phyloP scores from a whole-genome alignment of 2,329 filamentous ascomycete genomes.

The Fusarium robinianum region DNA sequence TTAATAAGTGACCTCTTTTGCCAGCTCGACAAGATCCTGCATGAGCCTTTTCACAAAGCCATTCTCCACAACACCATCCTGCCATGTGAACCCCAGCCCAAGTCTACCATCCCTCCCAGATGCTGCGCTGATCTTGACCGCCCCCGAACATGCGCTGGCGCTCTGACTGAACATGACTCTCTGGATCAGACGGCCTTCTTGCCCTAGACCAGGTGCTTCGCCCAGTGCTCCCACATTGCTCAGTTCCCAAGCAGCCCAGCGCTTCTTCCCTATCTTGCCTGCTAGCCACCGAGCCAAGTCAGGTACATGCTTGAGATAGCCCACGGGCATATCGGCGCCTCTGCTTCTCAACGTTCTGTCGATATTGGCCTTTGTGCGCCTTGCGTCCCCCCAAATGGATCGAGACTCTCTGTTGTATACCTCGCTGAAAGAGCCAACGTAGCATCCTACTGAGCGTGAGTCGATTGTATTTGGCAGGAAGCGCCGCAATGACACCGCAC shows the following conservation, averaged over 20 bases:
- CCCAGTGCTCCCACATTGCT: conserved; percentile 1
- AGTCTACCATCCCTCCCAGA: conserved; percentile 3
- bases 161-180: conserved; percentile 6
- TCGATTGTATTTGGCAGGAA: conserved; percentile 1
- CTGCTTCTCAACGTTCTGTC: no score
- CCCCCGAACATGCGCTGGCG: conserved; percentile 9
- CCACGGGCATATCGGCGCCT: conserved; percentile 7
- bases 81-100: conserved; percentile 5
- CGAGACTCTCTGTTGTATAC: conserved; percentile 2
- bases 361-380: no score
- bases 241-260: conserved; percentile 6
- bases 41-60: no score
- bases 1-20: no score
- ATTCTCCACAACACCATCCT: no score
- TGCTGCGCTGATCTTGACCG: conserved; percentile 3
- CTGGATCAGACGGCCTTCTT: not conserved
- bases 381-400: conserved; percentile 1
- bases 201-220: no score
- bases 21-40: no score
- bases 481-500: conserved; percentile 8
- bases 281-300: conserved; percentile 3
- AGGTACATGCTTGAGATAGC: not conserved
- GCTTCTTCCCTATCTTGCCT: conserved; percentile 3
- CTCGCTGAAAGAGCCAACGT: conserved; percentile 17
- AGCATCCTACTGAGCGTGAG: conserved; percentile 8